Conservation (phyloP, 2,329 filamentous ascomycete genomes). For the Verticillium albo-atrum region DNA sequence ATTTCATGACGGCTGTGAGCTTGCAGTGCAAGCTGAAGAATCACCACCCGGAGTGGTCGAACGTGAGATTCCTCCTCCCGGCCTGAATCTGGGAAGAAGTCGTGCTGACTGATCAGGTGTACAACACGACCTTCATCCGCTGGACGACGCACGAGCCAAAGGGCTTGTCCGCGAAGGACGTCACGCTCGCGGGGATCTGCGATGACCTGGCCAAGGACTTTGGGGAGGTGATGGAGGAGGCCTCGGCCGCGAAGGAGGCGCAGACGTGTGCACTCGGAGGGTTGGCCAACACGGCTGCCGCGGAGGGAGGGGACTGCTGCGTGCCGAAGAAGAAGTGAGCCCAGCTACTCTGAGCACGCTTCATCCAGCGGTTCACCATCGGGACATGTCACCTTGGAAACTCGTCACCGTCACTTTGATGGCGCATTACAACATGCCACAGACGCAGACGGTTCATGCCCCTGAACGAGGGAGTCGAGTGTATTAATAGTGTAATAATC, state of each 20-base stretch:
- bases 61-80: slow-evolving; percentile 39
- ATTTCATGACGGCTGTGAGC: slow-evolving; percentile 71
- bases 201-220: slow-evolving; percentile 54
- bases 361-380: too few species aligned
- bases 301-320: slow-evolving; percentile 50
- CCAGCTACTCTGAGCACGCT: too few species aligned
- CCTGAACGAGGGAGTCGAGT: not conserved
- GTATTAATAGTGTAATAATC: slow-evolving; percentile 6
- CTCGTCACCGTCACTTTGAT: not conserved
- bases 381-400: too few species aligned
- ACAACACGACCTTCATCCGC: slow-evolving; percentile 64
- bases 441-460: too few species aligned
- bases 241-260: slow-evolving; percentile 12
- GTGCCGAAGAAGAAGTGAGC: slow-evolving; percentile 34
- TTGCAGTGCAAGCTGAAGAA: slow-evolving; percentile 62
- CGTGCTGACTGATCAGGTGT: slow-evolving; percentile 44
- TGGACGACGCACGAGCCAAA: slow-evolving; percentile 69
- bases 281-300: slow-evolving; percentile 41
- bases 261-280: slow-evolving; percentile 31
- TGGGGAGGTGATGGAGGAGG: slow-evolving; percentile 41
- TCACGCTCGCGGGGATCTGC: slow-evolving; percentile 57
- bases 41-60: slow-evolving; percentile 75
- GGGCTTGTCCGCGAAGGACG: slow-evolving; percentile 61
- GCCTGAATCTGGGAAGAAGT: too few species aligned
- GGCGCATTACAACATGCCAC: not conserved